A percentile compares a stretch with the other conserved stretches of the same genome.
Evolutionary conservation across 169 alveolate genomes (phyloP).

Genomic region (Cryptosporidium andersoni): DNA sequence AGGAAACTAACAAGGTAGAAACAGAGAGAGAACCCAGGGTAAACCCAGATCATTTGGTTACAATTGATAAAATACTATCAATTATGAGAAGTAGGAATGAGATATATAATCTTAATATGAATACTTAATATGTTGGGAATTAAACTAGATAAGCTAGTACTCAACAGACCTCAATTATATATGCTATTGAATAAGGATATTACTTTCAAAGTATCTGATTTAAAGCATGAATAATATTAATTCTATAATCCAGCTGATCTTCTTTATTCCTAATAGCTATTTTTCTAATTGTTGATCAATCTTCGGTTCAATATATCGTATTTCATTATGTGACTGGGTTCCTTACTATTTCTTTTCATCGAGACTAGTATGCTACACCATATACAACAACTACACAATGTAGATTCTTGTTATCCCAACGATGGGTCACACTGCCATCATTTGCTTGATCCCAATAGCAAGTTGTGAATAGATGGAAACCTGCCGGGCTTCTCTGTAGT

Average conservation of each 20-base stretch:
- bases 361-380: slow-evolving; percentile 72
- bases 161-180: too few species aligned
- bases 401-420: slow-evolving; percentile 80
- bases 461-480: slow-evolving; percentile 82
- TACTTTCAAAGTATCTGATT: too few species aligned
- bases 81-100: slow-evolving; percentile 52
- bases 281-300: slow-evolving; percentile 1
- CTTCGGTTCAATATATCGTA: not conserved
- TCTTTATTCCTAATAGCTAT: not conserved
- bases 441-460: slow-evolving; percentile 86
- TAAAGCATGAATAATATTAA: too few species aligned
- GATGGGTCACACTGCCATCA: slow-evolving; percentile 84
- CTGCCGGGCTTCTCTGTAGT: slow-evolving; percentile 82
- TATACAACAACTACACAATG: slow-evolving; percentile 80
- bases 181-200: too few species aligned
- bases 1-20: not conserved
- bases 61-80: slow-evolving; percentile 25
- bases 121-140: too few species aligned
- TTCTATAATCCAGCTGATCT: too few species aligned
- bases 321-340: not conserved
- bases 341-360: not conserved
- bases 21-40: not conserved
- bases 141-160: too few species aligned
- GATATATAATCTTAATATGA: not conserved
- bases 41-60: slow-evolving; percentile 20